A percentile compares a stretch with the other conserved stretches of the same genome.
Conservation (phyloP, 1,139 yeast species). For the Yamadazyma sp. region DNA sequence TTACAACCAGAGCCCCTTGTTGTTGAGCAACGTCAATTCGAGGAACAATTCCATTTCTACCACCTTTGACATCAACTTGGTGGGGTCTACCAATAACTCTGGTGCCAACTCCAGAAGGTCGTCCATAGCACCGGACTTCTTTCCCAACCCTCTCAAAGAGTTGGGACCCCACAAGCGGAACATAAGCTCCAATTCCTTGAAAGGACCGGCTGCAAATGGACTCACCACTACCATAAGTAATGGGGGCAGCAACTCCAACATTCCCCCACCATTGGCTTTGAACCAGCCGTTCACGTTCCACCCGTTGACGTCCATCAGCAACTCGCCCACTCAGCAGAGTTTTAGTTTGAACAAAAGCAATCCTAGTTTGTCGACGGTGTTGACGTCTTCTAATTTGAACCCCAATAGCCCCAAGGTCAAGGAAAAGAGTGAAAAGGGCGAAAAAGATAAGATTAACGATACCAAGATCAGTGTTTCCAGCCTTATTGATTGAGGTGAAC, state of each 20-base stretch:
- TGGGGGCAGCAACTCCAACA: slow-evolving; percentile 16
- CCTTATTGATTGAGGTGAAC: slow-evolving; percentile 23
- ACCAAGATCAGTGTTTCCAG: slow-evolving; percentile 25
- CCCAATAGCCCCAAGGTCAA: slow-evolving; percentile 4
- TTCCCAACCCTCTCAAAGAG: slow-evolving; percentile 38
- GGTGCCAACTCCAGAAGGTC: slow-evolving; percentile 36
- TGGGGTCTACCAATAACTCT: slow-evolving; percentile 27
- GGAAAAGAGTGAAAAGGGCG: neutral
- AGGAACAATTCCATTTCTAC: slow-evolving; percentile 38
- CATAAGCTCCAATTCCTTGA: slow-evolving; percentile 33
- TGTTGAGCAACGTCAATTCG: slow-evolving; percentile 28
- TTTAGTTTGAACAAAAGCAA: slow-evolving; percentile 13
- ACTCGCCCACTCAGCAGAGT: slow-evolving; percentile 17
- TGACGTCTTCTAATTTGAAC: slow-evolving; percentile 11
- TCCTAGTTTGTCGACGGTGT: slow-evolving; percentile 15
- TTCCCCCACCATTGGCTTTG: slow-evolving; percentile 19
- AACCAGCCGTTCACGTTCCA: slow-evolving; percentile 11
- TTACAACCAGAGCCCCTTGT: slow-evolving; percentile 25
- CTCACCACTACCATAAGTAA: slow-evolving; percentile 27
- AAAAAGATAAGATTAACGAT: slow-evolving; percentile 11
- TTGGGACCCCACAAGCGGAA: slow-evolving; percentile 25
- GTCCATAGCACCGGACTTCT: slow-evolving; percentile 41
- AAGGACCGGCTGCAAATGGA: slow-evolving; percentile 6
- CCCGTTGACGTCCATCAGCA: slow-evolving; percentile 4
- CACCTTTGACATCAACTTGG: slow-evolving; percentile 31